A percentile compares a stretch with the other conserved stretches of the same genome.
These are phyloP conservation scores for Penicillium silybi DNA, from an alignment of 495 filamentous ascomycete species.

Conservation along the genomic window DNA sequence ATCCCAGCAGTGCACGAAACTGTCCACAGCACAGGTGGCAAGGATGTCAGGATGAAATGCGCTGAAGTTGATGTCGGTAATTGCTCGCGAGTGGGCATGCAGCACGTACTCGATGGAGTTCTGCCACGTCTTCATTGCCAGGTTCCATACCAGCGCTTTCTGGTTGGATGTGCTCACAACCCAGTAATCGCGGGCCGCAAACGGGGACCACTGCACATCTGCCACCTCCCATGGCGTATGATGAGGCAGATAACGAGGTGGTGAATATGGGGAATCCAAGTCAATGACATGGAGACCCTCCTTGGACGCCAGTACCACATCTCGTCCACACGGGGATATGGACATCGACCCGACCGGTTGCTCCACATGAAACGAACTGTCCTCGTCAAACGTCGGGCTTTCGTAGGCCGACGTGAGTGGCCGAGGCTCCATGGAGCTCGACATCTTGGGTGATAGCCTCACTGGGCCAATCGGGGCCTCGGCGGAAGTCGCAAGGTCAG, in stretches of 20 bases:
- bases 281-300: conserved; percentile 91
- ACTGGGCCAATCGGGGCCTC: conserved; percentile 13
- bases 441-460: conserved; percentile 30
- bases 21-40: conserved; percentile 89
- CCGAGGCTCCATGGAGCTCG: conserved; percentile 36
- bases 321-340: conserved; percentile 88
- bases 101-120: conserved; percentile 86
- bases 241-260: conserved; percentile 80
- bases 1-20: conserved; percentile 93
- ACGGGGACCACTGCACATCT: conserved; percentile 98
- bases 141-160: conserved; percentile 92
- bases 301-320: conserved; percentile 85
- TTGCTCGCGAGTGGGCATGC: conserved; percentile 83
- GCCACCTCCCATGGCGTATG: conserved; percentile 91
- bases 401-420: conserved; percentile 66
- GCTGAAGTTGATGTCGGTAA: conserved; percentile 96
- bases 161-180: conserved; percentile 92
- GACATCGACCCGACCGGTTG: conserved; percentile 72
- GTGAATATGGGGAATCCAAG: conserved; percentile 84
- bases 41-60: conserved; percentile 86
- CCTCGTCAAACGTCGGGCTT: conserved; percentile 80
- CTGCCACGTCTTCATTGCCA: conserved; percentile 67
- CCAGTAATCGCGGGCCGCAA: conserved; percentile 85
- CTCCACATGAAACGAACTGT: conserved; percentile 79
- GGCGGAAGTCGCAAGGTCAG: conserved; percentile 1